Percentiles rank a stretch among this genome's conserved stretches.
Evolutionary conservation across 352 stramenopile species (phyloP).

Genomic region (Blastocystis sp.): DNA sequence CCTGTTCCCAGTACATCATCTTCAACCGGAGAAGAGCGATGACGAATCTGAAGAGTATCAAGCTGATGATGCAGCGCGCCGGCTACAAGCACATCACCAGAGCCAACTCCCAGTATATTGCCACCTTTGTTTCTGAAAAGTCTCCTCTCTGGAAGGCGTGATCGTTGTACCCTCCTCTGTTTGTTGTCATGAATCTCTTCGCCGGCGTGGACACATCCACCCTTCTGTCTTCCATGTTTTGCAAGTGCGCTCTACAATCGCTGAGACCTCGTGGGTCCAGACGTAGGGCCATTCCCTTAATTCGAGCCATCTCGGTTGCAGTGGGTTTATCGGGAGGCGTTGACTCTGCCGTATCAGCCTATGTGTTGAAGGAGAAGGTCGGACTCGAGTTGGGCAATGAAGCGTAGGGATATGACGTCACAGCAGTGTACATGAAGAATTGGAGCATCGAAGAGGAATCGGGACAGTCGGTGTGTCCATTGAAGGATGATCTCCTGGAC

Average conservation of each 20-base stretch:
- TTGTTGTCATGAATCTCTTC: background rate
- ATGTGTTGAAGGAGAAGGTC: slow-evolving; percentile 79
- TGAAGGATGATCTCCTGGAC: slow-evolving; percentile 86
- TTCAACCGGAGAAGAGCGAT: slow-evolving; percentile 27
- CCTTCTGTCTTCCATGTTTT: too few species aligned
- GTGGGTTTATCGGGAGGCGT: slow-evolving; percentile 96
- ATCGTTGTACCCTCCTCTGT: background rate
- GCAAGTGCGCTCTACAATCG: too few species aligned
- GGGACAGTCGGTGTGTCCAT: slow-evolving; percentile 78
- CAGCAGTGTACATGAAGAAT: slow-evolving; percentile 98
- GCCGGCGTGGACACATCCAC: too few species aligned
- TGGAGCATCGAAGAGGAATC: slow-evolving; percentile 91
- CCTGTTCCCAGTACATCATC: slow-evolving; percentile 32
- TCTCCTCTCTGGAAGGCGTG: slow-evolving; percentile 32
- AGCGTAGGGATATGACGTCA: slow-evolving; percentile 81
- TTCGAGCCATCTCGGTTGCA: slow-evolving; percentile 75
- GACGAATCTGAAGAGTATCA: slow-evolving; percentile 56
- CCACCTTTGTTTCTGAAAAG: slow-evolving; percentile 28
- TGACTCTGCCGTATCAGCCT: slow-evolving; percentile 90
- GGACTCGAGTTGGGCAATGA: slow-evolving; percentile 13
- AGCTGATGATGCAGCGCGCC: slow-evolving; percentile 55
- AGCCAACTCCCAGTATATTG: slow-evolving; percentile 2
- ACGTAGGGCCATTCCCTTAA: background rate
- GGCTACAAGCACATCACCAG: slow-evolving; percentile 23
- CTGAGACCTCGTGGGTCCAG: too few species aligned